phyloP scores from a whole-genome alignment of 1,284 basidiomycete genomes.

The Cryptococcus depauperatus region DNA sequence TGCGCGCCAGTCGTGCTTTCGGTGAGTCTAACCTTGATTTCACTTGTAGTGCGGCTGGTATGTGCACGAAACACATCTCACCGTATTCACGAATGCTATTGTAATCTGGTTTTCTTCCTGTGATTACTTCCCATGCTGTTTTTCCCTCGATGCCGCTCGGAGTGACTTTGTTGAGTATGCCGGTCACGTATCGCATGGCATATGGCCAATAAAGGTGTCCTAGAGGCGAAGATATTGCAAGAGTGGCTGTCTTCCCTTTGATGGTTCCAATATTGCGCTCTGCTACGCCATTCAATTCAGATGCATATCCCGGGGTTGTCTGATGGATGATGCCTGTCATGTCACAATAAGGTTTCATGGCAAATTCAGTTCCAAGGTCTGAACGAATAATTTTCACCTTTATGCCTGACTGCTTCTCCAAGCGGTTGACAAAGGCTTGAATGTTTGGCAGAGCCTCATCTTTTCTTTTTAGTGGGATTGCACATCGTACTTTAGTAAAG shows the following conservation, averaged over 20 bases:
- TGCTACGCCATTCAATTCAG: neutral
- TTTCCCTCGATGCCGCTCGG: neutral
- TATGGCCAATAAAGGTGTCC: neutral
- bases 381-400: neutral
- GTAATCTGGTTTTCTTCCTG: neutral
- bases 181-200: neutral
- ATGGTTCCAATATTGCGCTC: neutral
- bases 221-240: neutral
- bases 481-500: neutral
- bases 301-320: neutral
- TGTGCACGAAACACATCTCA: neutral
- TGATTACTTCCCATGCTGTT: neutral
- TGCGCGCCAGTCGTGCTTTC: neutral
- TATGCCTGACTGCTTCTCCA: neutral
- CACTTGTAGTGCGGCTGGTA: too few species aligned
- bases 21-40: neutral
- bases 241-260: neutral
- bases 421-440: neutral
- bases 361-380: neutral
- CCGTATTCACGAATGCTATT: neutral
- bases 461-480: neutral
- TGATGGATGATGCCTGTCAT: neutral
- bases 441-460: neutral
- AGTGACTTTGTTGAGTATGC: neutral
- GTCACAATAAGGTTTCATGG: neutral